Conservation (phyloP, 306 rosid species). For the Vigna nakashimae region DNA sequence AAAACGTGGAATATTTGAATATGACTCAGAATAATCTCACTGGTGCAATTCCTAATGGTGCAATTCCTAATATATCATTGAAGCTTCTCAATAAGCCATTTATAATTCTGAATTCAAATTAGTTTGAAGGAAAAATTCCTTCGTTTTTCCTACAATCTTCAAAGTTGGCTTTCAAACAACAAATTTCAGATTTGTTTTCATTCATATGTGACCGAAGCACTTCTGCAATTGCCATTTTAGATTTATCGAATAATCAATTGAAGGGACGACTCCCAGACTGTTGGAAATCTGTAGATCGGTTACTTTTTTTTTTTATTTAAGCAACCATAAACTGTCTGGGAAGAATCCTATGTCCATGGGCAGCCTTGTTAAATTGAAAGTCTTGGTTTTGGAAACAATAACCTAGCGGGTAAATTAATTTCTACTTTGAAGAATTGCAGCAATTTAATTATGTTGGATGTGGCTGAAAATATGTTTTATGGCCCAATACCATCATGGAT, state of each 20-base stretch:
- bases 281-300: background rate
- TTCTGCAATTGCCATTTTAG: background rate
- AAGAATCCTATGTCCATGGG: slow-evolving; percentile 27
- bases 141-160: background rate
- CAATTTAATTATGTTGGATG: no score
- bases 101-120: no score
- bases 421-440: no score
- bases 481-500: no score
- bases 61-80: no score
- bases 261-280: slow-evolving; percentile 23
- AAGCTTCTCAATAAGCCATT: no score
- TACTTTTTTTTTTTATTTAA: background rate
- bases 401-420: no score
- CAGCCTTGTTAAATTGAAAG: background rate
- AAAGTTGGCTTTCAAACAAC: slow-evolving; percentile 21
- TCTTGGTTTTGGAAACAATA: background rate
- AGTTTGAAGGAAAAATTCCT: no score
- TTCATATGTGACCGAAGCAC: background rate
- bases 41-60: no score
- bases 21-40: no score
- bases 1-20: no score
- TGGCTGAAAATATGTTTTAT: no score
- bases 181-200: slow-evolving; percentile 24
- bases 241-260: slow-evolving; percentile 31
- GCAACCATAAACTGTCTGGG: slow-evolving; percentile 23